Conservation (phyloP, 2,329 filamentous ascomycete genomes). For the Scorias spongiosa region DNA sequence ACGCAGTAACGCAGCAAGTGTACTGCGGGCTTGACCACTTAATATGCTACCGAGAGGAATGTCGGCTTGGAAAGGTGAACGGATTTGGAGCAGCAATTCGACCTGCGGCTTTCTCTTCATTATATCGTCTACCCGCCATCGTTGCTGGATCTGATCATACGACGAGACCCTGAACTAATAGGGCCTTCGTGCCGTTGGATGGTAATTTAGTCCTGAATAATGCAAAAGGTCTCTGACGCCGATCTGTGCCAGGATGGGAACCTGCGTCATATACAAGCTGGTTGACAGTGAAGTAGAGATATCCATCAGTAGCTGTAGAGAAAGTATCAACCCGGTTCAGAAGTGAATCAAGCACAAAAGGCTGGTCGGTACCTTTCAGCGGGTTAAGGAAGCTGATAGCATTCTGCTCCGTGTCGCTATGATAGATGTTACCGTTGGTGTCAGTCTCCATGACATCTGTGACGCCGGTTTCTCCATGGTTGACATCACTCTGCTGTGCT, state of each 20-base stretch:
- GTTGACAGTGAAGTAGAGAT: constrained; percentile 40
- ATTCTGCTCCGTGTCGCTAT: constrained; percentile 36
- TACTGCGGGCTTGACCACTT: too few species aligned
- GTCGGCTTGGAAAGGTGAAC: too few species aligned
- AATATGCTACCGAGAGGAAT: too few species aligned
- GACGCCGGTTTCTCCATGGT: constrained; percentile 33
- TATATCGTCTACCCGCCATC: too few species aligned
- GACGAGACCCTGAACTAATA: background rate
- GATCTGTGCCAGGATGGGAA: constrained; percentile 28
- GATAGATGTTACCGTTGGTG: constrained; percentile 33
- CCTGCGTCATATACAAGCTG: constrained; percentile 27
- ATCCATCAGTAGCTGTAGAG: constrained; percentile 27
- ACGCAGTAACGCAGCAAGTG: too few species aligned
- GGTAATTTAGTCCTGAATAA: constrained; percentile 28
- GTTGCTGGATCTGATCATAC: too few species aligned
- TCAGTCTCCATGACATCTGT: constrained; percentile 40
- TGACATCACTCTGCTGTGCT: constrained; percentile 28
- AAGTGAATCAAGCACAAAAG: constrained; percentile 31
- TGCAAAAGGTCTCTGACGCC: constrained; percentile 28
- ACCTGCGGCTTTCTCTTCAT: too few species aligned
- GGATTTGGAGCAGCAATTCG: too few species aligned
- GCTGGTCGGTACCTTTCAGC: constrained; percentile 25
- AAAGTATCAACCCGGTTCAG: constrained; percentile 37
- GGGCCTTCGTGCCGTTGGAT: constrained; percentile 25
- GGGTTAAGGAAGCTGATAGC: constrained; percentile 33